Evolutionary conservation across 1,284 basidiomycete species (phyloP).

Genomic region (Rugosomyces carneus): DNA sequence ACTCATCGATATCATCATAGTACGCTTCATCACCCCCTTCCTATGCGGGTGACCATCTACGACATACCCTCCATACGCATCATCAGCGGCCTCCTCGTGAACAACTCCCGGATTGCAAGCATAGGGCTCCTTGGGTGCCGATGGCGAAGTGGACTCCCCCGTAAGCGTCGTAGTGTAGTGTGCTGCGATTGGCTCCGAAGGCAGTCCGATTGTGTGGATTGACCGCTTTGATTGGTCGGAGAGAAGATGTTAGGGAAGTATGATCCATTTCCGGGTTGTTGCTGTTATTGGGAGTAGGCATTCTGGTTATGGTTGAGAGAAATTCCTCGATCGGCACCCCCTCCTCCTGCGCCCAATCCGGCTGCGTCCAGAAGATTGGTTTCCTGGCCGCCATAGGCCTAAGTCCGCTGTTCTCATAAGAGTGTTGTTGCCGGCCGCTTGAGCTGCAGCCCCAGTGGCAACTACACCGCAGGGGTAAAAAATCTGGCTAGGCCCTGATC

Average conservation of each 20-base stretch:
- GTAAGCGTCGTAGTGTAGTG: neutral
- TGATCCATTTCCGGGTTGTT: slow-evolving; percentile 5
- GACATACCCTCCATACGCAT: slow-evolving; percentile 24
- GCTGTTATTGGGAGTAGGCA: neutral
- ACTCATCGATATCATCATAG: slow-evolving; percentile 25
- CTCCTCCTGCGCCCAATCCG: slow-evolving; percentile 11
- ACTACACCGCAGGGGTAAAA: slow-evolving; percentile 20
- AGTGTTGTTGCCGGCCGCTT: slow-evolving; percentile 23
- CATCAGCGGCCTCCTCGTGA: slow-evolving; percentile 12
- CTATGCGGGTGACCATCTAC: slow-evolving; percentile 11
- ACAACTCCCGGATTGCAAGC: slow-evolving; percentile 9
- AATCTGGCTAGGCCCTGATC: slow-evolving; percentile 32
- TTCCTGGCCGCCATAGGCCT: neutral
- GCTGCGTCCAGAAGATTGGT: slow-evolving; percentile 3
- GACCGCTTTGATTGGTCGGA: neutral
- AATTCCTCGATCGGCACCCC: slow-evolving; percentile 13
- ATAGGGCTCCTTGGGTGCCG: slow-evolving; percentile 1
- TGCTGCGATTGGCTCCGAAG: slow-evolving; percentile 1
- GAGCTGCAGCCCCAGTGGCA: slow-evolving; percentile 23
- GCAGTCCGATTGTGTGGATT: slow-evolving; percentile 2
- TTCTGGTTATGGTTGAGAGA: slow-evolving; percentile 12
- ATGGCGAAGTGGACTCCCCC: neutral
- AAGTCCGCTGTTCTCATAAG: neutral
- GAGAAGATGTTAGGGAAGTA: neutral
- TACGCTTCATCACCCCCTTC: slow-evolving; percentile 23